A percentile compares a stretch with the other conserved stretches of the same genome.
Evolutionary conservation across 768 basidiomycete genomes (phyloP).

Genomic region (Calocera cornea): DNA sequence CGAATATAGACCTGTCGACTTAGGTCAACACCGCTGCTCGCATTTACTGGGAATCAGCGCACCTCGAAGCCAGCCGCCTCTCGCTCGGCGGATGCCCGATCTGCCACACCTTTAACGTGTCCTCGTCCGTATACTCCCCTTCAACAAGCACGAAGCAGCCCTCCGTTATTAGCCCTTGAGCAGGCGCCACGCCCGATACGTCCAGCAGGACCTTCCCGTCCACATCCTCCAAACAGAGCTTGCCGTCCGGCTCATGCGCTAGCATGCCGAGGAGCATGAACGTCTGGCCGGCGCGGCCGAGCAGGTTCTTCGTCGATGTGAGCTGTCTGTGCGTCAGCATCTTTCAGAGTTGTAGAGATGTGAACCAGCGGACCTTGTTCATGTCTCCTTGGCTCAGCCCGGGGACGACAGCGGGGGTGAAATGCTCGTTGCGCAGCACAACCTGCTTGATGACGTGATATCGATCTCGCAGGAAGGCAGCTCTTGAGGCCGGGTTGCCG

Average conservation of each 20-base stretch:
- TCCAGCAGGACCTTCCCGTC: slow-evolving; percentile 85
- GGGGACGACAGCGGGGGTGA: slow-evolving; percentile 87
- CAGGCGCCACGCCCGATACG: slow-evolving; percentile 80
- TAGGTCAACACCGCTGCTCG: not conserved
- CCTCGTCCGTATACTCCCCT: slow-evolving; percentile 91
- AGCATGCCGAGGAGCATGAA: slow-evolving; percentile 94
- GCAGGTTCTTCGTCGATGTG: slow-evolving; percentile 87
- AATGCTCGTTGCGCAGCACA: slow-evolving; percentile 90
- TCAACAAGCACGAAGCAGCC: slow-evolving; percentile 91
- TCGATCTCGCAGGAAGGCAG: slow-evolving; percentile 67
- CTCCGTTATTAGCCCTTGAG: slow-evolving; percentile 91
- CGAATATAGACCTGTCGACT: slow-evolving; percentile 65
- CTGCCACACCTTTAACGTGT: slow-evolving; percentile 74
- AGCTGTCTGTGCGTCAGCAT: slow-evolving; percentile 36
- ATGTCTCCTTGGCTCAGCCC: slow-evolving; percentile 76
- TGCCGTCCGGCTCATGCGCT: slow-evolving; percentile 76
- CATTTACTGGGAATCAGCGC: slow-evolving; percentile 15
- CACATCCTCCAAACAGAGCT: slow-evolving; percentile 79
- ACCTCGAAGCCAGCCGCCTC: slow-evolving; percentile 71
- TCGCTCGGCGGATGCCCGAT: slow-evolving; percentile 98
- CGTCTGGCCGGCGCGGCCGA: slow-evolving; percentile 77
- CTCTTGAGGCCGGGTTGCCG: slow-evolving; percentile 70
- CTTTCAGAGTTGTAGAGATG: not conserved
- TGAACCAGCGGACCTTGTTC: slow-evolving; percentile 51
- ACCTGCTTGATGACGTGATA: slow-evolving; percentile 86